phyloP scores from a whole-genome alignment of 495 filamentous ascomycete species.

The Aspergillus funiculosus region DNA sequence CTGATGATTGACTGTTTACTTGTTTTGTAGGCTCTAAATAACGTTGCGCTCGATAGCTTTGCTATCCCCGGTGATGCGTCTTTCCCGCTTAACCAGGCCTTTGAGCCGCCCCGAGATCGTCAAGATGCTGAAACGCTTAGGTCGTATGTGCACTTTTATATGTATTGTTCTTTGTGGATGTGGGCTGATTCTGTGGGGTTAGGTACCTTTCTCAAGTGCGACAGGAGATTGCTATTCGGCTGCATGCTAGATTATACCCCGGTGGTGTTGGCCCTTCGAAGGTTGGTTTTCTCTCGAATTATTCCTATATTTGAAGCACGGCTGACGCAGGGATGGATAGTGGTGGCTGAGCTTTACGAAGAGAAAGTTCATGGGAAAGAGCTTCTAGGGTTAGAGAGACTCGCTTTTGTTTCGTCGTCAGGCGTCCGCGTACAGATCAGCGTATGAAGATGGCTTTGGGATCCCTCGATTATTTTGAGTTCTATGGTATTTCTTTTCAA shows the following conservation, averaged over 20 bases:
- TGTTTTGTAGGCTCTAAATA: constrained; percentile 52
- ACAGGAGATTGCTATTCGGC: constrained; percentile 77
- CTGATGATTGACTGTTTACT: neutral
- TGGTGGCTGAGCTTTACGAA: constrained; percentile 99
- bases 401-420: constrained; percentile 18
- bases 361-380: constrained; percentile 99
- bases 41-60: constrained; percentile 82
- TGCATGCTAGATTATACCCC: constrained; percentile 80
- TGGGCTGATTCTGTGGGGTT: constrained; percentile 12
- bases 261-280: constrained; percentile 83
- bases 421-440: constrained; percentile 10
- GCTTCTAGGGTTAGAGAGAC: constrained; percentile 51
- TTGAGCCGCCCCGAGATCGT: constrained; percentile 73
- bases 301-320: neutral
- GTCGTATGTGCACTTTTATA: constrained; percentile 43
- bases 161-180: neutral
- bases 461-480: constrained; percentile 7
- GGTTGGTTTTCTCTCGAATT: constrained; percentile 33
- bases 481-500: constrained; percentile 4
- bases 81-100: constrained; percentile 87
- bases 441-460: constrained; percentile 11
- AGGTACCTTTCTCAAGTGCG: constrained; percentile 81
- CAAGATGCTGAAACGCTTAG: constrained; percentile 83
- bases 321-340: constrained; percentile 29
- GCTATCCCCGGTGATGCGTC: constrained; percentile 88